phyloP scores from a whole-genome alignment of 1,284 basidiomycete species.

The Phenoliferia sp. region DNA sequence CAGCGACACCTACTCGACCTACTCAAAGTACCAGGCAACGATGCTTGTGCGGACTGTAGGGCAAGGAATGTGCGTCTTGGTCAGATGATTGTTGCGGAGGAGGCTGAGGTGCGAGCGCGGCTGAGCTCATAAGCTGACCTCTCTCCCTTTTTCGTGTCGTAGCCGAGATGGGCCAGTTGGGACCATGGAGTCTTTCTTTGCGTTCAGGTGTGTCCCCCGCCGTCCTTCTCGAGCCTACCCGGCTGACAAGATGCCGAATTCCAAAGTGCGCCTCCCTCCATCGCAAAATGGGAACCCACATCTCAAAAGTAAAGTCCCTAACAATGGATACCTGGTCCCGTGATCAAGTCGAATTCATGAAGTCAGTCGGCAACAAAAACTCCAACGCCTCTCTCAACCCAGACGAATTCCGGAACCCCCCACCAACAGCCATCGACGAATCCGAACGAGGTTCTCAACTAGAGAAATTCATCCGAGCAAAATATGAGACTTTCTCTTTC shows the following conservation, averaged over 20 bases:
- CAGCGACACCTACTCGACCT: conserved; percentile 41
- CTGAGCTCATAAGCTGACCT: not conserved
- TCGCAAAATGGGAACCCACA: conserved; percentile 41
- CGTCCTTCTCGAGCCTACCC: not conserved
- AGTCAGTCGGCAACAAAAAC: conserved; percentile 38
- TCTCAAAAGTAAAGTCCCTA: conserved; percentile 43
- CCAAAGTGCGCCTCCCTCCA: not conserved
- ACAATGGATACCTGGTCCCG: conserved; percentile 43
- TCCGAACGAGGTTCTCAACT: conserved; percentile 41
- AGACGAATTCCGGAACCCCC: conserved; percentile 38
- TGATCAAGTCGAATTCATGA: conserved; percentile 44
- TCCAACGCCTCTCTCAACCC: conserved; percentile 40
- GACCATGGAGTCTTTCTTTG: conserved; percentile 37
- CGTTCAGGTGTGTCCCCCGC: conserved; percentile 9
- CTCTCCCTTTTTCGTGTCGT: no score
- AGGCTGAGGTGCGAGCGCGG: no score
- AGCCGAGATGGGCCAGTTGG: conserved; percentile 41
- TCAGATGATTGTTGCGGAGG: no score
- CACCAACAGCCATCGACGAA: conserved; percentile 41
- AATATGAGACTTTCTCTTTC: conserved; percentile 39
- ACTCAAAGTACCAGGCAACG: conserved; percentile 39
- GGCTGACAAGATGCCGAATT: not conserved
- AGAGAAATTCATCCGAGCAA: conserved; percentile 42
- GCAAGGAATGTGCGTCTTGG: conserved; percentile 21
- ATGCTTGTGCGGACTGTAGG: conserved; percentile 41